Base-by-base conservation (phyloP, 495 filamentous ascomycete genomes). In the Penicillium samsonianum region DNA sequence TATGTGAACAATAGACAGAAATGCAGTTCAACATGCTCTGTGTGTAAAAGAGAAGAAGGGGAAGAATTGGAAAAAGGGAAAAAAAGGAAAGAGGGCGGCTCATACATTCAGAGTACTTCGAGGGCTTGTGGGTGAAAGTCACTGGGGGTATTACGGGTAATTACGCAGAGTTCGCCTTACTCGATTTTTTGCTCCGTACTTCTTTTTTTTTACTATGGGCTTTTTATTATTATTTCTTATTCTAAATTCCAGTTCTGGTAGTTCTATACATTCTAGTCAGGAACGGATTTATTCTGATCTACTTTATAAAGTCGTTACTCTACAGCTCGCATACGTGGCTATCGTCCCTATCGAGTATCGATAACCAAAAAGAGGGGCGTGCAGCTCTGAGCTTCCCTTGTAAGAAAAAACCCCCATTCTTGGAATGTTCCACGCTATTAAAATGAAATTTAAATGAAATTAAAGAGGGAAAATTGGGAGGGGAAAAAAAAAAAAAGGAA, bases 101-200 rank as follows among this genome's bases (percentile, higher is more conserved):
- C 62, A 64, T 47, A 56, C 58, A 37, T 55, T 62, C 37, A 58
- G 41, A 58, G 55, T 53, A 47, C 50, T 30, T 53, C 50, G 48
- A 46, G 44, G 44, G 16, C 16, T 48, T 44, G 57, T 53, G 49
- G 49, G 50, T 52, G 50, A 31, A 31, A 53, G 50, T 53, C 33
- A 40, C 5, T 42, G 51, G 35, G 35, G 22, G 57, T 65, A 59
- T 53, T 63, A 58, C 55, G 33, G 55, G 60, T 62, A 62, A 59
- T 62, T 62, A 50, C 50, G 38, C 50, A 19, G 30, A 33, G 14
- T 46, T 47, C 43, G 43, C 42, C 53, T 46, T 30, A 47, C 37
- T 33, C 45, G 33, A 30, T 9, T n/a, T 46, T 44, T 20, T 28
- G 0, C 37, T 41, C 16, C 33, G 14, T 37, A 9, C 35, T 30